These are phyloP conservation scores for Vitis cinerea DNA, from an alignment of 164 flowering plant species.

Conservation along the genomic window DNA sequence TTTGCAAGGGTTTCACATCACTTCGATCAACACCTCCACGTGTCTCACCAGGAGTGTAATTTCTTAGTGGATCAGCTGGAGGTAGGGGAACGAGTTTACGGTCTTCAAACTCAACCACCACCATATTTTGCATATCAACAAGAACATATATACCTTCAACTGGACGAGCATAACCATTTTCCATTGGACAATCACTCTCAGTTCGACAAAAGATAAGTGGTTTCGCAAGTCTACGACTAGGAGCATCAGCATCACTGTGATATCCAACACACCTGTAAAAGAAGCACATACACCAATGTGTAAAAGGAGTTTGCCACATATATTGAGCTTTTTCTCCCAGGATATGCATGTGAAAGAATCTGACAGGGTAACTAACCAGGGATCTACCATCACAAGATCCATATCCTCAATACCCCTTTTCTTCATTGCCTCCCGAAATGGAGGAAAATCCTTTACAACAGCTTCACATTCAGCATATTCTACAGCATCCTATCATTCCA, in stretches of 20 bases:
- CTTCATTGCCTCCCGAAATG: constrained; percentile 89
- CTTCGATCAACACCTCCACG: constrained; percentile 95
- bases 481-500: constrained; percentile 65
- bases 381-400: constrained; percentile 98
- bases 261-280: constrained; percentile 87
- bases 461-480: constrained; percentile 99
- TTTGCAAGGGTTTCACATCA: constrained; percentile 87
- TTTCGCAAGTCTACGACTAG: constrained; percentile 86
- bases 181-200: constrained; percentile 97
- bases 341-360: background rate
- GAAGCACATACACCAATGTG: background rate
- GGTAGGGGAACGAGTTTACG: constrained; percentile 89
- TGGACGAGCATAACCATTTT: constrained; percentile 98
- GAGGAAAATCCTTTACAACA: constrained; percentile 81
- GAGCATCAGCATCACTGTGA: constrained; percentile 86
- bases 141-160: constrained; percentile 91
- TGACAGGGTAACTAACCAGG: constrained; percentile 57
- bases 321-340: background rate
- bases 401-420: constrained; percentile 94
- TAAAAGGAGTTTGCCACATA: background rate
- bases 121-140: constrained; percentile 96
- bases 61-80: constrained; percentile 93
- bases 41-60: constrained; percentile 84
- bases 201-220: constrained; percentile 93
- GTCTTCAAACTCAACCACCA: constrained; percentile 88